Evolutionary conservation across 768 basidiomycete species (phyloP), one percentile per base, ranked within the genome.

Genomic region (Xerocomus brunneocitrinus): DNA sequence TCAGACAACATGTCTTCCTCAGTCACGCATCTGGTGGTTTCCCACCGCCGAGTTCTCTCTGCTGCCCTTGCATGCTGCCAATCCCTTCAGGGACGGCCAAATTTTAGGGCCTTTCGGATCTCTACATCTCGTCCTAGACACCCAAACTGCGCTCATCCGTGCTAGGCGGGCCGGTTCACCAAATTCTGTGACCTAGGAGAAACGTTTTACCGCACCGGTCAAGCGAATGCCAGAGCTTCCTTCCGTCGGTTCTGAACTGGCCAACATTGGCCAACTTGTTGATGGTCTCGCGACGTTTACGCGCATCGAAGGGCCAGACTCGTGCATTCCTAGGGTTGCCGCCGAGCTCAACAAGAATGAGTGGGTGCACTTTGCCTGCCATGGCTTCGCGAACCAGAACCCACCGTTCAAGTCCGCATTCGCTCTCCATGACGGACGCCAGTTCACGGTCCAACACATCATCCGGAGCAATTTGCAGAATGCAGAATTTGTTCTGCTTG

Each of bases 321-420:
- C 30, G 7, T 9, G 14, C 22, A 28, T 25, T 34, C 9, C 41
- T 0, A 35, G 32, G 14, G 53, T 61, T 2, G 6, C 53, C 2
- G 31, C 48, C 10, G 47, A 39, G 9, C 42, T 62, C 5, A 22
- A 32, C 6, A 13, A 35, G 28, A 52, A 59, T 30, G 32, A 36
- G 1, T 67, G 61, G 61, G 59, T 56, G 7, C 64, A 66, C 38
- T 42, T 67, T 22, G 59, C 59, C 2, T 66, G 64, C 22, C 66
- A 64, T 27, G 63, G 58, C 3, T 30, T 32, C 14, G 52, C 52
- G 14, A 39, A 53, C n/a, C 3, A 2, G 8, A 5, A 9, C n/a
- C 32, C 53, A 7, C 62, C 65, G 7, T 60, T 61, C 32, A 36
- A 62, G 13, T 59, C 55, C 13, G 10, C 32, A 34, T 34, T 34